Evolutionary conservation across 2,329 filamentous ascomycete species (phyloP), one percentile per base, ranked within the genome.

Genomic region (Pezicula carpinea): DNA sequence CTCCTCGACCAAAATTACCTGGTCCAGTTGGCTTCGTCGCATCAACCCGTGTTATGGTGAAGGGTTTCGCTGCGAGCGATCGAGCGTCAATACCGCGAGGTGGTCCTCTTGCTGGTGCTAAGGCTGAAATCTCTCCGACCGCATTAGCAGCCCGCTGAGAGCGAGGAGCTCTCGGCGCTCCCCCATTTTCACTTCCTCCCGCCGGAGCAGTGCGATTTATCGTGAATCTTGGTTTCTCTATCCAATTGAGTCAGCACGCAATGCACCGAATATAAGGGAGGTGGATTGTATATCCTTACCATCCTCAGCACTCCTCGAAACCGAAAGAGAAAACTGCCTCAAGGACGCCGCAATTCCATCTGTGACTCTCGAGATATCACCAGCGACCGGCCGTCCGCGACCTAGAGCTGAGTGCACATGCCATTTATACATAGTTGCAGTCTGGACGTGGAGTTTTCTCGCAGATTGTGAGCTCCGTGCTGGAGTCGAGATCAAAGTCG

Each of bases 371-470:
- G 48, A 34, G 22, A 64, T 36, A 42, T 63, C 61, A 54, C 51
- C 48, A 15, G 51, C 47, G 10, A 53, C 26, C 47, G 61, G 62
- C 48, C 62, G 56, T 0, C 54, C 52, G 21, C 58, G 57, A 33
- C 61, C 57, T 56, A 64, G 51, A 32, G 61, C 56, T 19, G 61
- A 60, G 39, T 62, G 53, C 26, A 59, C 53, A 55, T 65, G 63
- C 61, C 63, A 62, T 57, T 63, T 65, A 43, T 58, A 64, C 63
- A 65, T 65, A 40, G 41, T 61, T 38, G 35, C 35, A 38, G 17
- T 38, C 21, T 11, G 35, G 14, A 38, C 21, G 13, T 11, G 35
- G 17, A 21, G n/a, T 4, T 34, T 17, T 34, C 32, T 14, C 14
- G 32, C 32, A 14, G 32, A 14, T 34, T n/a, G n/a, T n/a, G n/a